These are phyloP conservation scores for Tremellales sp. DNA, from an alignment of 1,284 basidiomycete genomes.

Conservation along the genomic window DNA sequence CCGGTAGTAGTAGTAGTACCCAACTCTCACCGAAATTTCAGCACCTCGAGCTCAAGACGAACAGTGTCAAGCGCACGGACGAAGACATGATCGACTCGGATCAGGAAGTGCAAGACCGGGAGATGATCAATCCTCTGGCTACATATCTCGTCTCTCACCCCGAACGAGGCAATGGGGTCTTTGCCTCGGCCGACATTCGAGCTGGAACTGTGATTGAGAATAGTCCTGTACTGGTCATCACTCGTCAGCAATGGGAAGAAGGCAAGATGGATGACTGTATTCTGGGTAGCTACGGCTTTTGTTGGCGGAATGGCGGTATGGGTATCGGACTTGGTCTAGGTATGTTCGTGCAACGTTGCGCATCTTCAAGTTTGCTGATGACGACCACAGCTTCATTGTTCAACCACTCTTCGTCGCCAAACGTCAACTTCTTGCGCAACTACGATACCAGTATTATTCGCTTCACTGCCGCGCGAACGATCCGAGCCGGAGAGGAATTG, in stretches of 20 bases:
- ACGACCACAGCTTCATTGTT: conserved; percentile 42
- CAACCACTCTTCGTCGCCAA: conserved; percentile 48
- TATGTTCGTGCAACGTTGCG: conserved; percentile 42
- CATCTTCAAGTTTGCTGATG: not conserved
- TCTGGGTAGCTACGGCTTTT: conserved; percentile 80
- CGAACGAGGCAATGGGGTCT: conserved; percentile 42
- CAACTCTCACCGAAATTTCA: too few relatives aligned
- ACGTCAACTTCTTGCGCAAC: conserved; percentile 45
- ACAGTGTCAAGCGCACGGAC: not conserved
- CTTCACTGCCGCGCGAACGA: conserved; percentile 30
- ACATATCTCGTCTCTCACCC: conserved; percentile 35
- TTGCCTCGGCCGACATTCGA: conserved; percentile 57
- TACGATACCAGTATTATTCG: conserved; percentile 26
- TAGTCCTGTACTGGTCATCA: conserved; percentile 78
- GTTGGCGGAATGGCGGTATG: conserved; percentile 73
- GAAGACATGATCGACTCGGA: not conserved
- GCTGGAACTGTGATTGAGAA: conserved; percentile 69
- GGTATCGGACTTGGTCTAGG: conserved; percentile 83
- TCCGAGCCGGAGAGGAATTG: conserved; percentile 39
- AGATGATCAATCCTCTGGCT: conserved; percentile 41
- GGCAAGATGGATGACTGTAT: conserved; percentile 61
- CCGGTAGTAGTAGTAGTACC: not conserved
- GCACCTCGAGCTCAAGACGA: not conserved
- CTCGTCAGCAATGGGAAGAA: conserved; percentile 63
- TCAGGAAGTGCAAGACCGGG: not conserved